These are phyloP conservation scores for Penicillium goetzii DNA, from an alignment of 495 filamentous ascomycete species.

Conservation along the genomic window DNA sequence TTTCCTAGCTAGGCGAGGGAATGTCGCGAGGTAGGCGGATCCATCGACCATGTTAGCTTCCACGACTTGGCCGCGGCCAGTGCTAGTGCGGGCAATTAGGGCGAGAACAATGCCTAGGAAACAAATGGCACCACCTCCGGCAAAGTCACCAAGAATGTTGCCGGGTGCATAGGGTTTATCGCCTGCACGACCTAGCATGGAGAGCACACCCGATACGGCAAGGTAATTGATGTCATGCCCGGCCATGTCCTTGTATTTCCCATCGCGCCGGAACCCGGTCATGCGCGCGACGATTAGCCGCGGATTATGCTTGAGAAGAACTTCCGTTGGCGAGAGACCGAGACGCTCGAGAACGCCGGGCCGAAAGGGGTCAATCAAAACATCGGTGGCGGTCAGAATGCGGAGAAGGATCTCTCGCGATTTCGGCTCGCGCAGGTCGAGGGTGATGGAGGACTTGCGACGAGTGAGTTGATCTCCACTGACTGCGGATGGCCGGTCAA, in stretches of 20 bases:
- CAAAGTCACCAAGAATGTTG: conserved; percentile 90
- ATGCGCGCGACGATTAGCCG: conserved; percentile 80
- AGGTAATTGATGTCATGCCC: conserved; percentile 99
- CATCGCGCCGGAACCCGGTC: conserved; percentile 87
- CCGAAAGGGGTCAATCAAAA: conserved; percentile 91
- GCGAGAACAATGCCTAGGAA: conserved; percentile 61
- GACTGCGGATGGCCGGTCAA: conserved; percentile 66
- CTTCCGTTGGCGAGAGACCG: conserved; percentile 65
- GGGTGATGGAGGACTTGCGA: conserved; percentile 73
- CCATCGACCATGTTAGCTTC: conserved; percentile 98
- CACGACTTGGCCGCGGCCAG: conserved; percentile 80
- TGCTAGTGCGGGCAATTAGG: conserved; percentile 44
- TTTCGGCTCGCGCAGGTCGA: conserved; percentile 71
- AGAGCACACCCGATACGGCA: conserved; percentile 79
- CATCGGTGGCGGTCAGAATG: conserved; percentile 65
- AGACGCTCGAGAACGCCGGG: conserved; percentile 87
- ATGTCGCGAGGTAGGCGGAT: conserved; percentile 72
- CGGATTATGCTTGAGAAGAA: conserved; percentile 69
- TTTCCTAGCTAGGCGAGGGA: conserved; percentile 67
- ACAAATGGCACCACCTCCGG: conserved; percentile 81
- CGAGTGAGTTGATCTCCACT: conserved; percentile 70
- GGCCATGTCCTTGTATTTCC: conserved; percentile 83
- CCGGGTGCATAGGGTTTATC: conserved; percentile 76
- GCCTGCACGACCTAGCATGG: conserved; percentile 69
- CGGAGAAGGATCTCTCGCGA: conserved; percentile 67